Percentiles rank a stretch among this genome's conserved stretches.
Evolutionary conservation across 2,329 filamentous ascomycete species (phyloP).

Genomic region (Thielaviopsis musarum): DNA sequence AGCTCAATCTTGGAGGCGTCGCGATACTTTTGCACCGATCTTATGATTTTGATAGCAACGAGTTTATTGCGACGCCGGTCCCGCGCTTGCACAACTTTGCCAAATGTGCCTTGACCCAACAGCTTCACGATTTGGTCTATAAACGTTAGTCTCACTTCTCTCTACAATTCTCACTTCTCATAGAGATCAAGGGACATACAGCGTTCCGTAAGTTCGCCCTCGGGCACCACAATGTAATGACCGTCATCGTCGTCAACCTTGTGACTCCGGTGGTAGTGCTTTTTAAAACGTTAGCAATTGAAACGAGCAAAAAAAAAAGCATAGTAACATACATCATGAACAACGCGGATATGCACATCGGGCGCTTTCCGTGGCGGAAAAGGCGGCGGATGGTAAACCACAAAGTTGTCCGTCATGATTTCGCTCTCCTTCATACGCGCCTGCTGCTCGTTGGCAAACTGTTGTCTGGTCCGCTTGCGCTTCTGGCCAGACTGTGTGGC

Average conservation of each 20-base stretch:
- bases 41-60: slow-evolving; percentile 94
- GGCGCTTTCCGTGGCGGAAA: slow-evolving; percentile 81
- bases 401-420: slow-evolving; percentile 50
- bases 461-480: slow-evolving; percentile 62
- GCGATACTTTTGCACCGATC: slow-evolving; percentile 94
- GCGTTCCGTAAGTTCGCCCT: slow-evolving; percentile 71
- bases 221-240: slow-evolving; percentile 85
- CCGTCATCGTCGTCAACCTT: slow-evolving; percentile 94
- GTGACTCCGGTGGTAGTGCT: slow-evolving; percentile 34
- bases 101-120: slow-evolving; percentile 92
- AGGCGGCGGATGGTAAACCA: slow-evolving; percentile 71
- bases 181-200: slow-evolving; percentile 38
- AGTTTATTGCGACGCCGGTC: slow-evolving; percentile 60
- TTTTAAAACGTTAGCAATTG: not conserved
- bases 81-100: slow-evolving; percentile 88
- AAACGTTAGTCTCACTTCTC: not conserved
- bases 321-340: slow-evolving; percentile 50
- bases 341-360: slow-evolving; percentile 49
- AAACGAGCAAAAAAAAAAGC: not conserved
- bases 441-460: slow-evolving; percentile 51
- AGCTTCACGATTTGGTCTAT: slow-evolving; percentile 76
- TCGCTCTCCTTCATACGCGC: slow-evolving; percentile 64
- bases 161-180: not conserved
- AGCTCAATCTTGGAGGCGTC: slow-evolving; percentile 92
- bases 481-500: slow-evolving; percentile 57